These are phyloP conservation scores for Colletotrichum tabaci DNA, from an alignment of 2,329 filamentous ascomycete species.

Conservation along the genomic window DNA sequence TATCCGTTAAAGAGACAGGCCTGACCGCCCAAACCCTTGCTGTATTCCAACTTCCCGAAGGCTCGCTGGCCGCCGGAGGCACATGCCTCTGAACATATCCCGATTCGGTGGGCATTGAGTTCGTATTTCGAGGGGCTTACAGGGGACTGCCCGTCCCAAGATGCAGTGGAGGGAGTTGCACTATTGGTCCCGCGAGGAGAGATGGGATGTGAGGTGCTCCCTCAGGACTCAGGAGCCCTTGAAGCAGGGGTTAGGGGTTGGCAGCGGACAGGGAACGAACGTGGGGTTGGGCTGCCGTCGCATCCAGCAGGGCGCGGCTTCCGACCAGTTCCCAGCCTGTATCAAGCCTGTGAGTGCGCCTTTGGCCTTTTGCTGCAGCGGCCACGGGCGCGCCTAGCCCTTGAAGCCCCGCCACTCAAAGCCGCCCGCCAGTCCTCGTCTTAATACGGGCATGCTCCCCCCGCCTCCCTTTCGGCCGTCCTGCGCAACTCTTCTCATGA, in stretches of 20 bases:
- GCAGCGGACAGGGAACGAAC: slow-evolving; percentile 22
- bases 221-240: not conserved
- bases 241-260: slow-evolving; percentile 24
- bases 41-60: not conserved
- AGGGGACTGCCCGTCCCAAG: slow-evolving; percentile 30
- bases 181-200: slow-evolving; percentile 23
- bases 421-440: slow-evolving; percentile 23
- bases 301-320: slow-evolving; percentile 22
- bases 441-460: slow-evolving; percentile 41
- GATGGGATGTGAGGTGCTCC: slow-evolving; percentile 15
- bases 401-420: slow-evolving; percentile 39
- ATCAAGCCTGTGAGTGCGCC: slow-evolving; percentile 13
- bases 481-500: slow-evolving; percentile 27
- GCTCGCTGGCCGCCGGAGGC: not conserved
- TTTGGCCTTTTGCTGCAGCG: slow-evolving; percentile 8
- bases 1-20: not conserved
- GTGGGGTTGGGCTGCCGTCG: slow-evolving; percentile 35
- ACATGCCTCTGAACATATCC: slow-evolving; percentile 15
- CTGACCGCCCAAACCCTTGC: not conserved
- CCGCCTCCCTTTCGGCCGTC: slow-evolving; percentile 1
- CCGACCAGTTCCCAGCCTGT: slow-evolving; percentile 18
- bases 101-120: slow-evolving; percentile 9
- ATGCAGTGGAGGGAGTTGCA: slow-evolving; percentile 20
- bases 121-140: slow-evolving; percentile 30
- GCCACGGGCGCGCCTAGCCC: slow-evolving; percentile 38